phyloP scores from a whole-genome alignment of 2,329 filamentous ascomycete genomes.

The Zasmidium cellare region DNA sequence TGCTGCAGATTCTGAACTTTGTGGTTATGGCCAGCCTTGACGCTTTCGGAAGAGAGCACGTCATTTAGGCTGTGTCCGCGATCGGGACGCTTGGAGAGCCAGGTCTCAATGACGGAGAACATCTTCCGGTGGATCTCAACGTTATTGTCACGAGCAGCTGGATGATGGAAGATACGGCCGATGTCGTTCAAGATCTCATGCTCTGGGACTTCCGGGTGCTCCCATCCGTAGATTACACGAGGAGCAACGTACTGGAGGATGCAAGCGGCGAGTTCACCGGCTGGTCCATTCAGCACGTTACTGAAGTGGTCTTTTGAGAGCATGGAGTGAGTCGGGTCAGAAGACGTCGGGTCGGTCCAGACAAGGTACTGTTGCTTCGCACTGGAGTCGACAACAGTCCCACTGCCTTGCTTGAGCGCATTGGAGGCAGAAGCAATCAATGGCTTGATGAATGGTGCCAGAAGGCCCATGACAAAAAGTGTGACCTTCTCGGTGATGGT shows the following conservation, averaged over 20 bases:
- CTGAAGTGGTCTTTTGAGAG: conserved; percentile 55
- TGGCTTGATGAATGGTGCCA: conserved; percentile 88
- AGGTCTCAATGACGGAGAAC: conserved; percentile 81
- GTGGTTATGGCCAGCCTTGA: conserved; percentile 82
- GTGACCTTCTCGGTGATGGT: conserved; percentile 92
- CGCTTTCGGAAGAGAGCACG: conserved; percentile 79
- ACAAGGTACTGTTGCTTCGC: conserved; percentile 53
- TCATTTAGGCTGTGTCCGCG: conserved; percentile 68
- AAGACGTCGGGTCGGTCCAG: conserved; percentile 49
- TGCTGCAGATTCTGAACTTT: conserved; percentile 29
- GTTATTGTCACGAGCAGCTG: conserved; percentile 72
- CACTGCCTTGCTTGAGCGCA: conserved; percentile 81
- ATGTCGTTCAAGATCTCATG: conserved; percentile 83
- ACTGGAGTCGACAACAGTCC: conserved; percentile 60
- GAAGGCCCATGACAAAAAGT: conserved; percentile 83
- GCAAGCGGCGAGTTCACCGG: conserved; percentile 47
- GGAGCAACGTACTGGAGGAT: conserved; percentile 87
- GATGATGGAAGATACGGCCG: conserved; percentile 84
- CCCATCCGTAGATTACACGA: conserved; percentile 88
- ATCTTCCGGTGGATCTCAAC: conserved; percentile 83
- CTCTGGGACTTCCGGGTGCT: conserved; percentile 78
- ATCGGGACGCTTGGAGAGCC: conserved; percentile 70
- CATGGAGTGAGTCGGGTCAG: conserved; percentile 54
- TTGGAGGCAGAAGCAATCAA: conserved; percentile 87
- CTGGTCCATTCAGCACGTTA: conserved; percentile 52